Evolutionary conservation across 2,329 filamentous ascomycete species (phyloP).

Genomic region (Sclerotinia glacialis): DNA sequence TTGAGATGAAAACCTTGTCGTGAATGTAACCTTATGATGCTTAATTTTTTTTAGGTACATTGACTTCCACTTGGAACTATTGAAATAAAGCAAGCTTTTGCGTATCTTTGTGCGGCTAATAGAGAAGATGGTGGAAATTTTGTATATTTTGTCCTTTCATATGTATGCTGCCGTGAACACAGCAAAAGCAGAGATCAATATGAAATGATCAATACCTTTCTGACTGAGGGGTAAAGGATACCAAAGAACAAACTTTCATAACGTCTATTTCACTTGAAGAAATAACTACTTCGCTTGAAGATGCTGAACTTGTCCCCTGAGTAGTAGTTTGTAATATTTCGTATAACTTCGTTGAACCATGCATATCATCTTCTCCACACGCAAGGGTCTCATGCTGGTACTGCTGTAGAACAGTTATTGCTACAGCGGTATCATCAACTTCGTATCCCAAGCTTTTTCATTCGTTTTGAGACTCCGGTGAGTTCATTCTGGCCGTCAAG

Average conservation of each 20-base stretch:
- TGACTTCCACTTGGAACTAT: slow-evolving; percentile 14
- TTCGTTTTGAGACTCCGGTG: neutral
- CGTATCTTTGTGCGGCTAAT: slow-evolving; percentile 6
- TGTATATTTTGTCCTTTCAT: neutral
- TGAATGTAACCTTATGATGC: slow-evolving; percentile 10
- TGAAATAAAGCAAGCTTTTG: slow-evolving; percentile 14
- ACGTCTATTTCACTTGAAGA: neutral
- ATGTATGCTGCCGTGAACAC: slow-evolving; percentile 1
- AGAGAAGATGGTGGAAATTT: slow-evolving; percentile 3
- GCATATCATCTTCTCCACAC: slow-evolving; percentile 10
- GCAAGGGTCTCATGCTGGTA: neutral
- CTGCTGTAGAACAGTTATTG: slow-evolving; percentile 5
- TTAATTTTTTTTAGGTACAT: neutral
- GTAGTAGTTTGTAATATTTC: neutral
- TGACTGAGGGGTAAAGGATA: neutral
- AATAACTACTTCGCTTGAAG: neutral
- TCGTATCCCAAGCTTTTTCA: slow-evolving; percentile 1
- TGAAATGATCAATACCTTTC: neutral
- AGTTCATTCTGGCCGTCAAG: neutral
- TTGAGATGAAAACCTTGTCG: slow-evolving; percentile 13
- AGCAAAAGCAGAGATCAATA: neutral
- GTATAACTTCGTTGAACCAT: slow-evolving; percentile 10
- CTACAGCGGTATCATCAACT: slow-evolving; percentile 11
- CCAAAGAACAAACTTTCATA: neutral
- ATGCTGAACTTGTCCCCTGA: neutral